Evolutionary conservation across 176 grass and related monocot genomes (phyloP).

Genomic region (Luzula sylvatica): DNA sequence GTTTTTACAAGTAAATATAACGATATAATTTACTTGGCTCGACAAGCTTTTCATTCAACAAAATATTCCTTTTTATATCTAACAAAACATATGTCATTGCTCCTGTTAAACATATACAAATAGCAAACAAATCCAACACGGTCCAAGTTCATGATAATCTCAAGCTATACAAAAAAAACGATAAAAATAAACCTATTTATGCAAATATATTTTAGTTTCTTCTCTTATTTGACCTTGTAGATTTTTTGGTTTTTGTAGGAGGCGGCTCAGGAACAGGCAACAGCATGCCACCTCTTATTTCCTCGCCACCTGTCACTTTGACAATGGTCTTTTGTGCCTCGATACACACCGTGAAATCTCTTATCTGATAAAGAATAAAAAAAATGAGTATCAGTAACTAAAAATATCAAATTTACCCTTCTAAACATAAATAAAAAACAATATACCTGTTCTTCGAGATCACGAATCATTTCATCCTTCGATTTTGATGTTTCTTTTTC

Average conservation of each 20-base stretch:
- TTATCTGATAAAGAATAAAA: constrained; percentile 41
- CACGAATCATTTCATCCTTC: constrained; percentile 61
- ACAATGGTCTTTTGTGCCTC: constrained; percentile 66
- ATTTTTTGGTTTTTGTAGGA: constrained; percentile 48
- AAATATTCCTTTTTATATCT: background rate
- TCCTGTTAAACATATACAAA: background rate
- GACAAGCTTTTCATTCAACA: no score
- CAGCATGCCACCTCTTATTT: constrained; percentile 59
- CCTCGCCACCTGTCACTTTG: constrained; percentile 38
- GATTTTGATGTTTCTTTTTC: constrained; percentile 28
- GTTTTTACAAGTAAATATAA: no score
- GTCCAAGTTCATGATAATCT: no score
- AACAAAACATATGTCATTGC: background rate
- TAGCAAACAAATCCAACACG: background rate
- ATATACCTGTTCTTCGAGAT: constrained; percentile 80
- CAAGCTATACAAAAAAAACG: background rate
- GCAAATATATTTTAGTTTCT: constrained; percentile 26
- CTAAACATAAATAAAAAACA: background rate
- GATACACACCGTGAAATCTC: constrained; percentile 73
- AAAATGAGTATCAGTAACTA: background rate
- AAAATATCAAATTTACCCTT: background rate
- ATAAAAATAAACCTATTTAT: background rate
- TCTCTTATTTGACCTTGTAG: constrained; percentile 62
- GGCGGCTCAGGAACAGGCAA: constrained; percentile 52
- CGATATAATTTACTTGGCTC: background rate